phyloP scores from a whole-genome alignment of 108 stramenopile genomes.

The Nitzschia sp. region DNA sequence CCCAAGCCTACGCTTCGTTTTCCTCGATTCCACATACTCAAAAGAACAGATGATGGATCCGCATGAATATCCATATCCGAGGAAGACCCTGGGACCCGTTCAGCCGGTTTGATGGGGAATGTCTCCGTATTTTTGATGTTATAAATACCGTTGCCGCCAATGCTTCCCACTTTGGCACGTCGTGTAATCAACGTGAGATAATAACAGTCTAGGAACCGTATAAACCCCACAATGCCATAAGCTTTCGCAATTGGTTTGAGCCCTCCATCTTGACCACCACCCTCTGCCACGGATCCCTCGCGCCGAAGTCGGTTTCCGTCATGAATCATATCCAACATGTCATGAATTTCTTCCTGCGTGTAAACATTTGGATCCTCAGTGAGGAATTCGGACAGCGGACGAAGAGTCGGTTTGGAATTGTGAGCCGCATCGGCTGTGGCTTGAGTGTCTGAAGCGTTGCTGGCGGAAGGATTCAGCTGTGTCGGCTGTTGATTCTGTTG shows the following conservation, averaged over 20 bases:
- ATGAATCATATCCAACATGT: constrained; percentile 88
- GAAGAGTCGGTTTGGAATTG: constrained; percentile 51
- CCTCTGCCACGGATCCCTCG: constrained; percentile 17
- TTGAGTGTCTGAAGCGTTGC: constrained; percentile 13
- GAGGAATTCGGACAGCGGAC: constrained; percentile 69
- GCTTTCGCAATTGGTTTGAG: constrained; percentile 85
- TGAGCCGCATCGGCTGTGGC: constrained; percentile 29
- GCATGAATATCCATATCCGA: constrained; percentile 35
- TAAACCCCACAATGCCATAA: constrained; percentile 90
- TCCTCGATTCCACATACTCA: constrained; percentile 91
- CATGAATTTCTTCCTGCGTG: constrained; percentile 74
- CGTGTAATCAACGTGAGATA: constrained; percentile 96
- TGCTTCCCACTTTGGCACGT: constrained; percentile 91
- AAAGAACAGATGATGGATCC: constrained; percentile 78
- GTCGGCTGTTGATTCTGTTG: constrained; percentile 5
- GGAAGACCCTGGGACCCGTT: constrained; percentile 26
- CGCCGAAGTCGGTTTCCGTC: constrained; percentile 63
- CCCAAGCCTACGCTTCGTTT: constrained; percentile 83
- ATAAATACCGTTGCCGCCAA: constrained; percentile 95
- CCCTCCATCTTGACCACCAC: constrained; percentile 41
- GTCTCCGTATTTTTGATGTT: constrained; percentile 92
- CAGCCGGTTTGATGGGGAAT: constrained; percentile 86
- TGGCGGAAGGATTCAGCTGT: constrained; percentile 8
- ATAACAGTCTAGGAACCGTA: constrained; percentile 96
- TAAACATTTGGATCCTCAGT: constrained; percentile 84